Conservation (phyloP, 305 asterid species). For the Rubia peregrina region DNA sequence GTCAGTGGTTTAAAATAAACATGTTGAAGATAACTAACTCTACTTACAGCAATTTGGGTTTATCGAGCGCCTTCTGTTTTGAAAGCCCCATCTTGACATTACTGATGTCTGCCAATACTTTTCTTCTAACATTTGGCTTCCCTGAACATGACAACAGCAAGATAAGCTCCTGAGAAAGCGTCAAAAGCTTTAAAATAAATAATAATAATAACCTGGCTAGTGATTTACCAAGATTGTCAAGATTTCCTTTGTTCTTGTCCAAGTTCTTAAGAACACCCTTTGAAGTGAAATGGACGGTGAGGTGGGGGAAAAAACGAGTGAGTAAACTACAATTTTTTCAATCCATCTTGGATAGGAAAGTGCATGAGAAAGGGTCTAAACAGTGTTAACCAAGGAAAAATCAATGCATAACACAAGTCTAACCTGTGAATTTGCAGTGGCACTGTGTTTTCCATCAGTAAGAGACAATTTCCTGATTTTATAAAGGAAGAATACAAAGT, state of each 20-base stretch:
- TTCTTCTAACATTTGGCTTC: conserved; percentile 47
- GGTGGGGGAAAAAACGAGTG: not conserved
- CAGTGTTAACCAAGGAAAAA: not conserved
- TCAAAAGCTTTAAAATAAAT: conserved; percentile 10
- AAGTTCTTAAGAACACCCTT: conserved; percentile 36
- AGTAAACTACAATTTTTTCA: conserved; percentile 5
- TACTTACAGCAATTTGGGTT: conserved; percentile 47
- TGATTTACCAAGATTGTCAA: conserved; percentile 38
- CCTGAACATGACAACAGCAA: conserved; percentile 32
- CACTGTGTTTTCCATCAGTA: conserved; percentile 20
- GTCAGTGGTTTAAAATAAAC: not conserved
- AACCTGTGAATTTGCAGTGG: conserved; percentile 39
- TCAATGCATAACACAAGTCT: not conserved
- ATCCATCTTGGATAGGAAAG: conserved; percentile 1
- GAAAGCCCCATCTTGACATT: conserved; percentile 45
- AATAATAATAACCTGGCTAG: conserved; percentile 7
- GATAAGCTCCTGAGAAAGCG: conserved; percentile 17
- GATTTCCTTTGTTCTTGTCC: conserved; percentile 46
- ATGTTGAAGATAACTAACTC: not conserved
- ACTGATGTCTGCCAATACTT: conserved; percentile 73
- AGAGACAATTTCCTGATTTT: conserved; percentile 34
- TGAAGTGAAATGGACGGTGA: conserved; percentile 16
- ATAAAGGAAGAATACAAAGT: not conserved
- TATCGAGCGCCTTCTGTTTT: conserved; percentile 33
- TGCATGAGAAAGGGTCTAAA: not conserved